Evolutionary conservation across 768 basidiomycete genomes (phyloP).

Genomic region (Gloeopeniophorella convolvens): DNA sequence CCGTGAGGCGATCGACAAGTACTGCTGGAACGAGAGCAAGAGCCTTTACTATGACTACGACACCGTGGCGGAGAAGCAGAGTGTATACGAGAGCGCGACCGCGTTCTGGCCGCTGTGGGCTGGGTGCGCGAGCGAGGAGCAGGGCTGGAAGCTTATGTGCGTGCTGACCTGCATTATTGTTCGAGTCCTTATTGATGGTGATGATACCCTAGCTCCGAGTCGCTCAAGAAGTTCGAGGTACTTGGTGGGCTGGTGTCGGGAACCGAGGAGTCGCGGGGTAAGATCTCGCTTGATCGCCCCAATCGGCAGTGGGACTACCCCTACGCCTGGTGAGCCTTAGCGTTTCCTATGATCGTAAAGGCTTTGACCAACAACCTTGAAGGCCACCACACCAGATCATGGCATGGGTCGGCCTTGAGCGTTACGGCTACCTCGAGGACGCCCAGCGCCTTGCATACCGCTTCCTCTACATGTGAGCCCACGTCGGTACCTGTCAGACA

Average conservation of each 20-base stretch:
- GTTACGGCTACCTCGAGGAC: constrained; percentile 92
- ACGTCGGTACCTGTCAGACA: not conserved
- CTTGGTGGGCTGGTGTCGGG: constrained; percentile 93
- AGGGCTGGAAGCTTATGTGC: constrained; percentile 89
- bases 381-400: constrained; percentile 99
- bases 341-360: not conserved
- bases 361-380: constrained; percentile 14
- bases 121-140: constrained; percentile 93
- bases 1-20: constrained; percentile 81
- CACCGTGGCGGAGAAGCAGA: constrained; percentile 84
- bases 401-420: constrained; percentile 94
- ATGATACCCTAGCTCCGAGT: constrained; percentile 52
- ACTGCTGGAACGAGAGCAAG: constrained; percentile 97
- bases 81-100: constrained; percentile 95
- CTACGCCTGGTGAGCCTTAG: constrained; percentile 57
- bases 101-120: constrained; percentile 97
- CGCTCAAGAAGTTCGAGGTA: constrained; percentile 93
- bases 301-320: constrained; percentile 99
- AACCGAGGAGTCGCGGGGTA: constrained; percentile 93
- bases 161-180: constrained; percentile 29
- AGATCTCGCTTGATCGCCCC: constrained; percentile 91
- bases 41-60: constrained; percentile 96
- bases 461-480: constrained; percentile 89
- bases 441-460: constrained; percentile 91
- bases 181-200: not conserved